Evolutionary conservation across 1,284 basidiomycete species (phyloP).

Genomic region (Papiliotrema laurentii): DNA sequence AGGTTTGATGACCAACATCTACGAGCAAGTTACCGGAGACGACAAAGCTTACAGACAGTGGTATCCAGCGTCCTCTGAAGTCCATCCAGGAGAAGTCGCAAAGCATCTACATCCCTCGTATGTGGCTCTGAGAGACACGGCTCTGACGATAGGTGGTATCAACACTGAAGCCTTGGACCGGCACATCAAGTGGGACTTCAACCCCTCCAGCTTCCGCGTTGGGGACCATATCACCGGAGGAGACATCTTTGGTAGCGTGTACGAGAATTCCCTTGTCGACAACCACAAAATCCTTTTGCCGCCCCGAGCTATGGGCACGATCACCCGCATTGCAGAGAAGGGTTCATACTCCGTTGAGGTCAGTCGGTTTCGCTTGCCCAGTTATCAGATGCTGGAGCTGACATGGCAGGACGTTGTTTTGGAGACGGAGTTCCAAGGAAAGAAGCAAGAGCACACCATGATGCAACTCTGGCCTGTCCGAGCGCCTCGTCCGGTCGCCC

Average conservation of each 20-base stretch:
- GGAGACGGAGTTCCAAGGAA: constrained; percentile 97
- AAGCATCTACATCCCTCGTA: constrained; percentile 94
- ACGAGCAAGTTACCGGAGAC: constrained; percentile 55
- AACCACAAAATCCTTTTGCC: constrained; percentile 97
- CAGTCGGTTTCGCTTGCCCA: constrained; percentile 37
- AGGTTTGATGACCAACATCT: constrained; percentile 98
- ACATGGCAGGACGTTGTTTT: constrained; percentile 75
- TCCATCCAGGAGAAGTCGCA: constrained; percentile 93
- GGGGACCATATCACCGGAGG: constrained; percentile 97
- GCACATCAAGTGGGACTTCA: constrained; percentile 90
- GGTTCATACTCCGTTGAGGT: constrained; percentile 90
- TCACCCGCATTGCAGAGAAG: constrained; percentile 90
- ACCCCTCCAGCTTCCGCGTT: constrained; percentile 74
- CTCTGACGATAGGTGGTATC: constrained; percentile 60
- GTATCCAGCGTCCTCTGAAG: constrained; percentile 87
- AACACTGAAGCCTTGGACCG: constrained; percentile 95
- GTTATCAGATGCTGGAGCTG: background rate
- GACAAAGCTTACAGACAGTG: constrained; percentile 45
- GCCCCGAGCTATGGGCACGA: constrained; percentile 89
- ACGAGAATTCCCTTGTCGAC: constrained; percentile 93
- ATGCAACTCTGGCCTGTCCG: constrained; percentile 99
- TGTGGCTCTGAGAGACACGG: constrained; percentile 6
- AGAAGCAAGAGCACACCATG: constrained; percentile 88
- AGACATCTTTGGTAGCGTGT: constrained; percentile 92
- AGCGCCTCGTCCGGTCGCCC: constrained; percentile 88